Evolutionary conservation across 208 protist species (phyloP), one percentile per base, ranked within the genome.

Genomic region (Eutreptiella sp.): DNA sequence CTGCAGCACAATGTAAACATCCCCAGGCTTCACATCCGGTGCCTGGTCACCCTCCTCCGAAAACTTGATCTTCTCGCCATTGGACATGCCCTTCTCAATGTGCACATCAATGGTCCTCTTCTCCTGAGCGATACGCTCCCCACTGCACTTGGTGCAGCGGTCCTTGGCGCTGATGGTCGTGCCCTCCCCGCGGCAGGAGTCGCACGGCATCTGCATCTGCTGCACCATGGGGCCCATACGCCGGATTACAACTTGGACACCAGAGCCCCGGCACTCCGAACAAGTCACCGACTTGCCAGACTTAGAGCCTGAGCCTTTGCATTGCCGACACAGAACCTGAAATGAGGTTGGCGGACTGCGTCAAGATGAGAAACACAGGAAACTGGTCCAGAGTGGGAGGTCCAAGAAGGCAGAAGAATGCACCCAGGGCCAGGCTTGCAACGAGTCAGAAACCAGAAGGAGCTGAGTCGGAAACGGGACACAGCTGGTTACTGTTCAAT

Each of bases 1-100:
- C 32, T n/a, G n/a, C n/a, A 99, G 60, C 11, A 98, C 84, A 58
- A 99, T 94, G 53, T 98, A 87, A 53, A 99, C 92, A 70, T 99
- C 95, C 38, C 96, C 96, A 26, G 96, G 81, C 33, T 76, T 66
- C 31, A 95, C 76, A 41, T 81, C 88, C n/a, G 92, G 88, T 59
- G 84, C 84, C 65, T 97, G 87, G 38, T 98, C 93, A 45, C 90
- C 95, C 60, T 99, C 94, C 39, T 92, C 94, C 35, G 50, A 38
- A 73, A 98, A 98, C 2, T 76, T 78, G 55, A 98, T 90, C 66
- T 93, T 90, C 70, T 98, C 90, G 39, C 87, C 87, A 36, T 87
- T 66, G 62, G 86, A 77, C 91, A 97, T 98, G 57, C 96, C 96
- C 48, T 89, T 87, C 36, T 98, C 93, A 45, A 99, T 87, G 52